phyloP scores from a whole-genome alignment of 305 asterid genomes.

The Stenogyne calaminthoides region DNA sequence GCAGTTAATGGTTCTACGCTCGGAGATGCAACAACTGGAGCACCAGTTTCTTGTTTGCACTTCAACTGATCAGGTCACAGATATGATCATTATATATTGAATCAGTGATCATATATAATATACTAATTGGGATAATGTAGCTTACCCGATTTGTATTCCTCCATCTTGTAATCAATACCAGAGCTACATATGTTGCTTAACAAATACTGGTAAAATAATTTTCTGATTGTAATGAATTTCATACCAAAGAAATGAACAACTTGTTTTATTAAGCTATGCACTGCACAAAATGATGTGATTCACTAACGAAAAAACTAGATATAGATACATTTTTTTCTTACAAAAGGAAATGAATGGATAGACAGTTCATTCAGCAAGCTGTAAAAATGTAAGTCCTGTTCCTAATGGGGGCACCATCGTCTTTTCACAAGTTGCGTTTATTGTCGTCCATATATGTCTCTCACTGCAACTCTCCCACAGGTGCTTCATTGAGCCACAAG shows the following conservation, averaged over 20 bases:
- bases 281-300: background rate
- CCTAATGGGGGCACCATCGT: background rate
- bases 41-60: constrained; percentile 1
- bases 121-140: background rate
- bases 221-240: background rate
- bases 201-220: background rate
- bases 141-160: constrained; percentile 6
- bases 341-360: background rate
- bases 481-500: constrained; percentile 98
- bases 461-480: constrained; percentile 94
- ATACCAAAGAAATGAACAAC: background rate
- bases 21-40: constrained; percentile 27
- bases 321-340: background rate
- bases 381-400: background rate
- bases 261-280: background rate
- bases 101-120: background rate
- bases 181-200: background rate
- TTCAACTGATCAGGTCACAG: constrained; percentile 10
- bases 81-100: background rate
- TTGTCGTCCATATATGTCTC: background rate
- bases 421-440: background rate
- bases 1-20: constrained; percentile 12
- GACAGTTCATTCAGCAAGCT: background rate
- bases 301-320: background rate
- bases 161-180: background rate